Conservation (phyloP, 345 rosid species). For the Eucalyptus regnans region DNA sequence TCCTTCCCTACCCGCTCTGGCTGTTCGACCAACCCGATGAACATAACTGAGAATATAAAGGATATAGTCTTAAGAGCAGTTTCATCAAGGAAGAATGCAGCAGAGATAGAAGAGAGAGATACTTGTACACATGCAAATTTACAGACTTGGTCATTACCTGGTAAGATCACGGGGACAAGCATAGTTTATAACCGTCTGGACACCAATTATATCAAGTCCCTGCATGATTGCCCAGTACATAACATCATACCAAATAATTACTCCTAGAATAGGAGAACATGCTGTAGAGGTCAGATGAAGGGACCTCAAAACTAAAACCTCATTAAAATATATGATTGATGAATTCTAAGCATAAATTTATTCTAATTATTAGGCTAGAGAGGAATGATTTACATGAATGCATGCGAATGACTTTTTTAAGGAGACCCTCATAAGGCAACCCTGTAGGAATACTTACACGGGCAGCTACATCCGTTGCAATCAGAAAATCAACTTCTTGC, state of each 20-base stretch:
- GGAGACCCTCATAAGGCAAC: neutral
- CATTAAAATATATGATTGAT: neutral
- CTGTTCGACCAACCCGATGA: slow-evolving; percentile 96
- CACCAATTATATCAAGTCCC: slow-evolving; percentile 98
- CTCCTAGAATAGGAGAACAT: neutral
- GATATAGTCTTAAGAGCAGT: neutral
- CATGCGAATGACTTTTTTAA: neutral
- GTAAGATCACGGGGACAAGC: slow-evolving; percentile 97
- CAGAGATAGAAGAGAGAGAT: neutral
- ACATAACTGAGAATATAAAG: slow-evolving; percentile 44
- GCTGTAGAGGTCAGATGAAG: neutral
- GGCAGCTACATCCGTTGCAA: slow-evolving; percentile 97
- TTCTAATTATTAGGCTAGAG: neutral
- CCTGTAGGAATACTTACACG: slow-evolving; percentile 45
- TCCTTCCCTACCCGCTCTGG: slow-evolving; percentile 98
- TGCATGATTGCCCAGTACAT: slow-evolving; percentile 2
- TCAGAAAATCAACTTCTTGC: slow-evolving; percentile 84
- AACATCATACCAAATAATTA: neutral
- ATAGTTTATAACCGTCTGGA: slow-evolving; percentile 87
- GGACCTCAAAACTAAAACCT: neutral
- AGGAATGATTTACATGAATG: neutral
- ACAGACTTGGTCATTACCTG: slow-evolving; percentile 24
- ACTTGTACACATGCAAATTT: neutral
- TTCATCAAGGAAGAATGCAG: neutral
- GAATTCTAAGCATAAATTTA: neutral